Conservation (phyloP, 2,329 filamentous ascomycete species). For the Drechslera avenae region DNA sequence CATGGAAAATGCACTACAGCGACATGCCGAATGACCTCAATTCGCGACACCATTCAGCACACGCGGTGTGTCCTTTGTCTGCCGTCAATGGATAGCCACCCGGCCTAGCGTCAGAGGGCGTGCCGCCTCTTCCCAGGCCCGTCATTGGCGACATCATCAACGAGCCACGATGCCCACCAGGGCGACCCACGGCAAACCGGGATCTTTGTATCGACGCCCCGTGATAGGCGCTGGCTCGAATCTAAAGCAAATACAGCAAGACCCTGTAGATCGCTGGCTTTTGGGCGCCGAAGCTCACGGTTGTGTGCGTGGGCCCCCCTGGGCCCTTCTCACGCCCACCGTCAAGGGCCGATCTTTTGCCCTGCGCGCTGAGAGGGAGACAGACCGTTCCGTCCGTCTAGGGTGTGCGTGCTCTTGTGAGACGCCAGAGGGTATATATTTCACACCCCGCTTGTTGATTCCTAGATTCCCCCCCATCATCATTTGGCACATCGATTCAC, state of each 20-base stretch:
- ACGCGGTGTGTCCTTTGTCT: not conserved
- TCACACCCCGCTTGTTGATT: conserved; percentile 20
- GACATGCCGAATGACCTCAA: conserved; percentile 2
- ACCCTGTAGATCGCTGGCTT: conserved; percentile 41
- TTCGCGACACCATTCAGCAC: conserved; percentile 11
- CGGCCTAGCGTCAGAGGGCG: conserved; percentile 14
- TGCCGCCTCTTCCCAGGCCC: conserved; percentile 17
- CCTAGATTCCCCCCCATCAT: conserved; percentile 1
- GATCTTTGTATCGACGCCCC: conserved; percentile 11
- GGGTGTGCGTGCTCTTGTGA: conserved; percentile 12
- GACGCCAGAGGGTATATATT: conserved; percentile 33
- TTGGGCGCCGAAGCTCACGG: conserved; percentile 20
- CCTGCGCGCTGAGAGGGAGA: conserved; percentile 21
- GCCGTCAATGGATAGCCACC: conserved; percentile 12
- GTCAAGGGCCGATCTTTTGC: conserved; percentile 31
- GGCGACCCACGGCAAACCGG: conserved; percentile 10
- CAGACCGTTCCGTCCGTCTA: conserved; percentile 8
- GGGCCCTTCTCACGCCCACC: conserved; percentile 19
- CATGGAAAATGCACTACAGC: not conserved
- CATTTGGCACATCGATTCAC: conserved; percentile 3
- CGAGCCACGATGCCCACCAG: conserved; percentile 7
- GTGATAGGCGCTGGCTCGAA: conserved; percentile 19
- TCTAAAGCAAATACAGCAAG: conserved; percentile 22
- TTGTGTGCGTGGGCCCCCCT: conserved; percentile 23
- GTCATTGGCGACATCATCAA: conserved; percentile 26